A percentile compares a stretch with the other conserved stretches of the same genome.
These are phyloP conservation scores for Lactifluus piperatus DNA, from an alignment of 768 basidiomycete genomes.

Conservation along the genomic window DNA sequence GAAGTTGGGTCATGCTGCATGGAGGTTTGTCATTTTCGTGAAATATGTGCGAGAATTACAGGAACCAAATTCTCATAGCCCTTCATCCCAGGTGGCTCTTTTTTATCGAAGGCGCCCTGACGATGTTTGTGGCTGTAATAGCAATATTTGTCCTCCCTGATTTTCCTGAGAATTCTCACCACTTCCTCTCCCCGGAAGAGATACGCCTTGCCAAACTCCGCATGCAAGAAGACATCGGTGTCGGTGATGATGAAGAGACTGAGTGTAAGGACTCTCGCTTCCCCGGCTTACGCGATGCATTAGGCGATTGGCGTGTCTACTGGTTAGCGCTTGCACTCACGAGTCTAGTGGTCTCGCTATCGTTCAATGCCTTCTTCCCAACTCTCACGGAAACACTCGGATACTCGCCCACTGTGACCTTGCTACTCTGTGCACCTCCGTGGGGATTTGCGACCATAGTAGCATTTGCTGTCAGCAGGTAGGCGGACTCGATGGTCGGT, in stretches of 20 bases:
- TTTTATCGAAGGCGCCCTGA: slow-evolving; percentile 56
- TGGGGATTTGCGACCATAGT: slow-evolving; percentile 55
- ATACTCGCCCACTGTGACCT: slow-evolving; percentile 51
- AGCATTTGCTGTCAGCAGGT: slow-evolving; percentile 45
- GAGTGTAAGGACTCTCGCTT: slow-evolving; percentile 28
- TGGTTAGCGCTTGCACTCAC: slow-evolving; percentile 60
- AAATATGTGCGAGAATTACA: background rate
- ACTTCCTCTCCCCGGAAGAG: slow-evolving; percentile 56
- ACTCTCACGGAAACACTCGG: slow-evolving; percentile 69
- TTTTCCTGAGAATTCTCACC: slow-evolving; percentile 50
- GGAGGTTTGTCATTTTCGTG: slow-evolving; percentile 42
- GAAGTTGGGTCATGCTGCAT: slow-evolving; percentile 55
- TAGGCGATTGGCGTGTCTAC: slow-evolving; percentile 81
- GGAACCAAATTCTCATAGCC: background rate
- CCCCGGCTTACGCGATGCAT: slow-evolving; percentile 46
- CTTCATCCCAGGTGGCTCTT: slow-evolving; percentile 53
- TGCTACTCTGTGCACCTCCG: slow-evolving; percentile 73
- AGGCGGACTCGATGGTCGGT: background rate
- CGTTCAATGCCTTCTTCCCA: slow-evolving; percentile 77
- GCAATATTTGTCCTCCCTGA: slow-evolving; percentile 66
- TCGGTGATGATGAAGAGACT: slow-evolving; percentile 40
- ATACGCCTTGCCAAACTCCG: slow-evolving; percentile 48
- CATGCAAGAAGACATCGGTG: slow-evolving; percentile 56
- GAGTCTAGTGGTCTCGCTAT: slow-evolving; percentile 51
- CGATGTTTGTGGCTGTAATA: slow-evolving; percentile 41